Conservation (phyloP, 805 yeast species). For the Kluyveromyces nonfermentans region DNA sequence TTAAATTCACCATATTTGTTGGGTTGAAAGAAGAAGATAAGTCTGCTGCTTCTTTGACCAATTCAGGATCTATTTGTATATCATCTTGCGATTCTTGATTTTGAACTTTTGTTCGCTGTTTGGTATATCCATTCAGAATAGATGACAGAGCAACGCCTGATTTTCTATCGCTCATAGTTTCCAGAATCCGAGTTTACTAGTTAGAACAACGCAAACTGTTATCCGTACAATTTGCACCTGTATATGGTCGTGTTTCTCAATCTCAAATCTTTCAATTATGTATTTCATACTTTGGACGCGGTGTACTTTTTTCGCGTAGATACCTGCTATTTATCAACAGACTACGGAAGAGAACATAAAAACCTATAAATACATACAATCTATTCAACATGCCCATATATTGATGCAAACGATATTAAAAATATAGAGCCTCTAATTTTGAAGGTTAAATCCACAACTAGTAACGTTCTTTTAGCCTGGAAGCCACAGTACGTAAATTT, state of each 20-base stretch:
- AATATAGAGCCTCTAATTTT: neutral
- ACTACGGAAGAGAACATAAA: neutral
- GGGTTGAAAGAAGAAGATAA: neutral
- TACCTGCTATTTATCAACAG: too few species aligned
- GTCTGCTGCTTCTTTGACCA: neutral
- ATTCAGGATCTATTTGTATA: neutral
- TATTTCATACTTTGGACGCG: too few species aligned
- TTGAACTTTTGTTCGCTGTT: conserved; percentile 2
- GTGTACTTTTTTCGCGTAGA: neutral
- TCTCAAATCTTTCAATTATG: neutral
- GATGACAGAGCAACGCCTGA: conserved; percentile 10
- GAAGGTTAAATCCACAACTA: conserved; percentile 20
- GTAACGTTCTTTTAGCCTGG: conserved; percentile 93
- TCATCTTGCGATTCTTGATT: neutral
- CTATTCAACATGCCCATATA: neutral
- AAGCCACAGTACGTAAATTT: conserved; percentile 91
- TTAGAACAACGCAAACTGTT: neutral
- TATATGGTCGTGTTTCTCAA: too few species aligned
- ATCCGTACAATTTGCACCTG: neutral
- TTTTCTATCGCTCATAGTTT: conserved; percentile 1
- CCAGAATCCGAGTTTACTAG: neutral
- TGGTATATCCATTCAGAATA: conserved; percentile 16
- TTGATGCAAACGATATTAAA: neutral
- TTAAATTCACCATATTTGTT: neutral
- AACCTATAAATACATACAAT: neutral